Base-by-base conservation (phyloP, 2,329 filamentous ascomycete species). In the Beauveria sp. region DNA sequence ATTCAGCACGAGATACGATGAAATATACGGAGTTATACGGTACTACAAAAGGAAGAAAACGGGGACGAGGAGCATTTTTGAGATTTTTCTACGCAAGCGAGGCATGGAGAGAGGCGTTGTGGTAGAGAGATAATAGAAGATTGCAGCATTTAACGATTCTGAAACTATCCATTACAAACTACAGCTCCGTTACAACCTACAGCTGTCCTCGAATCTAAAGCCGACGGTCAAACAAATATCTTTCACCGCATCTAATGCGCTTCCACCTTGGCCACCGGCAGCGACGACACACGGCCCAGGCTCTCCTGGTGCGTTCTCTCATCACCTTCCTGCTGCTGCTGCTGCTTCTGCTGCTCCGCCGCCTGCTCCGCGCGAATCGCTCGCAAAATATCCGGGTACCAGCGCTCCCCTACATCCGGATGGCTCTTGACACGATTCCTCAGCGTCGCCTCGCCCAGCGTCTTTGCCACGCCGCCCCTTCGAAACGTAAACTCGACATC, bases 401-500 rank as follows among this genome's bases (percentile, higher is more conserved):
- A 96, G 68, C 86, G 79, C 79, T 93, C 89, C 2, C 89, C 90
- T 1, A 96, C 91, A 72, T 96, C 91, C 3, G 88, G 89, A 76
- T 96, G 91, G 66, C 88, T 92, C 81, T 93, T 95, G 67, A 96
- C 82, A 16, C 91, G 78, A 74, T 96, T 96, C 76, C 90, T 83
- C 71, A 96, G 76, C 63, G 90, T 96, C 12, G 91, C 91, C 78
- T 96, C 90, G 5, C 91, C 91, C 9, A 96, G 75, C 66, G 83
- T 87, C 71, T 83, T 85, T 18, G 85, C 83, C 70, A 80, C 83
- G 61, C 84, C 80, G 18, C 89, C 89, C 64, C 81, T 86, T 26
- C 87, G 82, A 70, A 96, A 96, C 2, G 91, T 95, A 72, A 95
- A 96, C 77, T 96, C 91, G 51, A 93, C 90, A 69, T 93, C 90